Percentiles rank a stretch among this genome's conserved stretches.
Evolutionary conservation across 768 basidiomycete species (phyloP).

Genomic region (Tubosaeta sp.): DNA sequence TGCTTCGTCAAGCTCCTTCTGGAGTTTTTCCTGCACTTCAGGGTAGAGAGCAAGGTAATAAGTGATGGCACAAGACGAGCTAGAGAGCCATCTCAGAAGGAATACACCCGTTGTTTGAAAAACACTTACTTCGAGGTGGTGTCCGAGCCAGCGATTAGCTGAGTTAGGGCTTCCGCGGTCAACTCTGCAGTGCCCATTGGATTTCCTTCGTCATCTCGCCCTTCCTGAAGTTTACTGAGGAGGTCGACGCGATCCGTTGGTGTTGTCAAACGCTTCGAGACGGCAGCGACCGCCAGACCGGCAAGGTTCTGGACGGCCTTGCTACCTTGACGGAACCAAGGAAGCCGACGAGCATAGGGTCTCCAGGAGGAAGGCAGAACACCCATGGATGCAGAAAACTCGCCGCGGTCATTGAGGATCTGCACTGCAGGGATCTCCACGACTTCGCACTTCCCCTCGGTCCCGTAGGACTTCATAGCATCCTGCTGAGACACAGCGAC

Average conservation of each 20-base stretch:
- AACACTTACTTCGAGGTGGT: slow-evolving; percentile 82
- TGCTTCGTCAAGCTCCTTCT: slow-evolving; percentile 65
- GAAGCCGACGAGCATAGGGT: slow-evolving; percentile 57
- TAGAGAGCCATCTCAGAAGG: slow-evolving; percentile 25
- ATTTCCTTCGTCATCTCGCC: slow-evolving; percentile 73
- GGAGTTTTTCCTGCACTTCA: slow-evolving; percentile 62
- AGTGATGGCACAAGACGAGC: slow-evolving; percentile 86
- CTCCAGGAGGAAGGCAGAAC: slow-evolving; percentile 70
- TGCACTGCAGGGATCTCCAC: slow-evolving; percentile 72
- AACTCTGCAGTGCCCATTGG: slow-evolving; percentile 78
- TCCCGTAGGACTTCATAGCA: slow-evolving; percentile 56
- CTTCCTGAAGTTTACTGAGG: slow-evolving; percentile 73
- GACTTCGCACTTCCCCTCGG: slow-evolving; percentile 41
- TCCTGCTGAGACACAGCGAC: slow-evolving; percentile 55
- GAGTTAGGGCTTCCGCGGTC: slow-evolving; percentile 83
- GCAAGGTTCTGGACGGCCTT: slow-evolving; percentile 69
- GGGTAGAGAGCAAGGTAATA: slow-evolving; percentile 77
- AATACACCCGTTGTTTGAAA: neutral
- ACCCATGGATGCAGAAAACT: slow-evolving; percentile 82
- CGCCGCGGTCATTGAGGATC: slow-evolving; percentile 85
- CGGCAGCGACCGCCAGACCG: slow-evolving; percentile 75
- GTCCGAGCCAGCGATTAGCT: slow-evolving; percentile 86
- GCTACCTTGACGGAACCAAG: slow-evolving; percentile 72
- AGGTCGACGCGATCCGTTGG: slow-evolving; percentile 77
- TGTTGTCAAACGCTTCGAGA: slow-evolving; percentile 66